These are phyloP conservation scores for Nyssa sinensis DNA, from an alignment of 148 eudicot species.

Conservation along the genomic window DNA sequence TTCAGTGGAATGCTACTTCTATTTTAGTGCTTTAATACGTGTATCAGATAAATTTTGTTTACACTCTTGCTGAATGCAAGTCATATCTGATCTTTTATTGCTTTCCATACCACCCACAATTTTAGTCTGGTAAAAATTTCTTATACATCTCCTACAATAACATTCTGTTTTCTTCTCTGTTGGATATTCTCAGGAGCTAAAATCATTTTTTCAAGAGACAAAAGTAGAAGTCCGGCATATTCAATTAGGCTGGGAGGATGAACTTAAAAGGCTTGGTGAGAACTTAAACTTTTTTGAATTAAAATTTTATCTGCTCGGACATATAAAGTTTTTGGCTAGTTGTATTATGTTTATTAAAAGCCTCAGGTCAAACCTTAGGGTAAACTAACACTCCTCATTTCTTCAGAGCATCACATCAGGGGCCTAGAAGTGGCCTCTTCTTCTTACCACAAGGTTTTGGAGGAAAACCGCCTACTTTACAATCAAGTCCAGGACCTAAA, in stretches of 20 bases:
- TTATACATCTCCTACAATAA: too few relatives aligned
- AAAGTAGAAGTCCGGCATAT: conserved; percentile 50
- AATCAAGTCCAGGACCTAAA: conserved; percentile 95
- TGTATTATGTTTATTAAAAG: not conserved
- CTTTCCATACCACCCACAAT: not conserved
- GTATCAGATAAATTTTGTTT: too few relatives aligned
- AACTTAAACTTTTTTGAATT: conserved; percentile 2
- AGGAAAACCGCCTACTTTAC: conserved; percentile 84
- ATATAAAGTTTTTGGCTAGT: not conserved
- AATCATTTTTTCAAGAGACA: conserved; percentile 47
- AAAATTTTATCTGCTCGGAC: not conserved
- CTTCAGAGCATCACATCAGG: conserved; percentile 62
- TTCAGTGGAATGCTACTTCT: too few relatives aligned
- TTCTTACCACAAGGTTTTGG: conserved; percentile 84
- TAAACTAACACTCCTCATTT: conserved; percentile 10
- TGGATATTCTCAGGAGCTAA: conserved; percentile 51
- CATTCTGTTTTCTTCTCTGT: not conserved
- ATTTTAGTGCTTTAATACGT: too few relatives aligned
- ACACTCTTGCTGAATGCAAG: too few relatives aligned
- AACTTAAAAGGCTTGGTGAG: conserved; percentile 68
- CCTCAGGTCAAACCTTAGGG: too few relatives aligned
- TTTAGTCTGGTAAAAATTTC: not conserved
- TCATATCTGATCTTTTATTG: not conserved
- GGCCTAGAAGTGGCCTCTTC: conserved; percentile 78
- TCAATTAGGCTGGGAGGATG: conserved; percentile 68